These are phyloP conservation scores for Bombardia bombarda DNA, from an alignment of 495 filamentous ascomycete genomes.

Conservation along the genomic window DNA sequence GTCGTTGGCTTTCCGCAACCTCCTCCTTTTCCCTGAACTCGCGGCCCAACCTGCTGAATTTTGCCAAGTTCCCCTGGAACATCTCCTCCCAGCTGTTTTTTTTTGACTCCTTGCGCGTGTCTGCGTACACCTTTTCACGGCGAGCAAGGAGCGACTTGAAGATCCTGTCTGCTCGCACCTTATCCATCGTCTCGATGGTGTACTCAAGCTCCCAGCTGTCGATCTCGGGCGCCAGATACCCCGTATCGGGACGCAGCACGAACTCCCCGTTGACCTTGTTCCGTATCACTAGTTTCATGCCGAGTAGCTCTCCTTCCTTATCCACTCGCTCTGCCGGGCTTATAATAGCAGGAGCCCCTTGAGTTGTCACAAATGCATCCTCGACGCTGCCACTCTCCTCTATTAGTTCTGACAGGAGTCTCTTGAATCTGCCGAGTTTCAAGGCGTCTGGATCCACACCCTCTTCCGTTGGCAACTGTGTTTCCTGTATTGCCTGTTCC, in stretches of 20 bases:
- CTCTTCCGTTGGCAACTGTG: constrained; percentile 2
- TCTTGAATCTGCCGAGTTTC: constrained; percentile 31
- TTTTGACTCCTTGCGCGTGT: no score
- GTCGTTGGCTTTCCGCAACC: no score
- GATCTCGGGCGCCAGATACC: constrained; percentile 27
- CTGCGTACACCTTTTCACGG: constrained; percentile 39
- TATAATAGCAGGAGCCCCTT: background rate
- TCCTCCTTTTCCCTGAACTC: background rate
- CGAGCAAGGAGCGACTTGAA: constrained; percentile 46
- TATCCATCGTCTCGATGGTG: constrained; percentile 48
- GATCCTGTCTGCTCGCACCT: constrained; percentile 29
- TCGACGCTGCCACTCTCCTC: constrained; percentile 6
- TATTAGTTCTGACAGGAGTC: constrained; percentile 30
- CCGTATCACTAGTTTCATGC: constrained; percentile 58
- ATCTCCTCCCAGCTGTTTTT: constrained; percentile 4
- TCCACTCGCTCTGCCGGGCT: background rate
- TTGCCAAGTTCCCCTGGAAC: background rate
- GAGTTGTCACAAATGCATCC: background rate
- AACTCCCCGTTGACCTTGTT: constrained; percentile 64
- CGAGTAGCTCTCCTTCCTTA: constrained; percentile 14
- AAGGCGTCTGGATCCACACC: constrained; percentile 13
- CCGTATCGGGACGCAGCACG: constrained; percentile 58
- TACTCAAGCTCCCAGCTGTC: constrained; percentile 76
- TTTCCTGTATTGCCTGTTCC: no score
- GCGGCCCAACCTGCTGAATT: background rate